Evolutionary conservation across 371 early-diverging fungal genomes (phyloP).

Genomic region (Batkoa obscura): DNA sequence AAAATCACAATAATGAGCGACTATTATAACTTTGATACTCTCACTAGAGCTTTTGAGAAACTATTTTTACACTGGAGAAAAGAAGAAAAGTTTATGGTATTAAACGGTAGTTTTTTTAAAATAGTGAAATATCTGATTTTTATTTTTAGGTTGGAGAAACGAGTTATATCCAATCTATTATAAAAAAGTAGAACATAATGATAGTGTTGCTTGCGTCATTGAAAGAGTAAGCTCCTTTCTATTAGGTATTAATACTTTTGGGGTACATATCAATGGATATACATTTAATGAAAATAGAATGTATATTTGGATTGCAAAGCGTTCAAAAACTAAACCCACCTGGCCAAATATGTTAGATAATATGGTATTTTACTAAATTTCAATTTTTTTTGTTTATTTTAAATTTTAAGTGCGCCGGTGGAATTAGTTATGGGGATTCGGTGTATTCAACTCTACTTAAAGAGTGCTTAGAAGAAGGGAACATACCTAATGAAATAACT

Average conservation of each 20-base stretch:
- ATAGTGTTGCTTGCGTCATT: conserved; percentile 34
- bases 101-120: not conserved
- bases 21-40: not conserved
- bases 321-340: conserved; percentile 57
- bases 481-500: conserved; percentile 35
- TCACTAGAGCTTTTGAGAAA: not conserved
- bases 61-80: not conserved
- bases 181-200: conserved; percentile 10
- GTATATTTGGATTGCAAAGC: conserved; percentile 71
- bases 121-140: not conserved
- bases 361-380: conserved; percentile 25
- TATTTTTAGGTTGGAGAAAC: conserved; percentile 36
- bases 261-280: conserved; percentile 68
- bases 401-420: conserved; percentile 49
- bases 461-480: conserved; percentile 84
- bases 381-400: not conserved
- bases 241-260: conserved; percentile 62
- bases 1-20: not conserved
- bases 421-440: conserved; percentile 43
- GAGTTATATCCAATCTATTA: conserved; percentile 71
- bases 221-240: conserved; percentile 62
- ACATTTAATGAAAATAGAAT: conserved; percentile 19
- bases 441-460: conserved; percentile 49
- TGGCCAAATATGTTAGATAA: conserved; percentile 79
- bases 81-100: not conserved